Evolutionary conservation across 73 alveolate genomes (phyloP), one percentile per base, ranked within the genome.

Genomic region (Paramecium sexaurelia): DNA sequence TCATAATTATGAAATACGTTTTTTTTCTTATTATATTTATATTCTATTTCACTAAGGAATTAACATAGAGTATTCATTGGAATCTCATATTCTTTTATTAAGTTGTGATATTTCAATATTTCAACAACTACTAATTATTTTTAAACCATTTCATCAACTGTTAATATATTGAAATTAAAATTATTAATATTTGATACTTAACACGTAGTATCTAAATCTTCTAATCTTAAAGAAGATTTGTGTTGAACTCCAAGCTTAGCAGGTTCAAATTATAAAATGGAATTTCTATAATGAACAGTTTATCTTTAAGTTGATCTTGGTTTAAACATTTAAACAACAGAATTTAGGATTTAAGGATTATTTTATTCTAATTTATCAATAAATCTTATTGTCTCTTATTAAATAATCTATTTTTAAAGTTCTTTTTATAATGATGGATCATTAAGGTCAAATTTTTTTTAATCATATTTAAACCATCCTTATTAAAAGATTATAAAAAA

Each of bases 1-100:
- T 88, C 94, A 43, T 55, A 88, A 69, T 88, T 88, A 17, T 88
- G 94, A 45, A 88, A 88, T n/a, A 66, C 43, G 41, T 88, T 88
- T 6, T 88, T 56, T 26, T 85, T 88, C 57, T 88, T 88, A 35
- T 88, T 88, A 35, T 88, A 88, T 22, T 88, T 88, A 22, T 36
- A 45, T 24, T 82, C 87, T 13, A 88, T 13, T 27, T 88, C 87
- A n/a, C 33, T 68, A 15, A 88, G n/a, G 15, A 88, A 73, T 73
- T 26, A 22, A 19, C 41, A 22, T 5, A 73, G 27, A 35, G 32
- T 32, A 78, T 61, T 32, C 5, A 55, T 1, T 10, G 67, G 32
- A 6, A 22, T 15, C n/a, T 43, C 45, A 78, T 20, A 78, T 36
- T 85, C 92, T 57, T 41, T 69, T 15, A 84, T 55, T 15, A 55